Base-by-base conservation (phyloP, 441 rosid genomes). In the Syzygium malaccense region DNA sequence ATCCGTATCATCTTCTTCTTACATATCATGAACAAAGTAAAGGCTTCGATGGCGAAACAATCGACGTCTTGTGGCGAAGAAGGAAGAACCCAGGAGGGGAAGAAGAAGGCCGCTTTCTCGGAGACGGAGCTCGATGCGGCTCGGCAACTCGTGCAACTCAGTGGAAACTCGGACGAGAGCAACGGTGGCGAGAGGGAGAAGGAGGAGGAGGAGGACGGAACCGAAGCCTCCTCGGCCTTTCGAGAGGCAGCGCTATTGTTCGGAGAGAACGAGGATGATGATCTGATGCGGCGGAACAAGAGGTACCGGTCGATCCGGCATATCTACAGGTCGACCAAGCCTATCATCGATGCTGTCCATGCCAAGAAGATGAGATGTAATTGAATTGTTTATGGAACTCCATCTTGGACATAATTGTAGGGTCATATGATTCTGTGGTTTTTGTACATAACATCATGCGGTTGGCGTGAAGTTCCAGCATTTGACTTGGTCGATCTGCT, bases 121-220 rank as follows among this genome's bases (percentile, higher is more conserved):
- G 86, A 87, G 55, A 33, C 26, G 28, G 89, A 87, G 89, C 64
- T 87, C 26, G 89, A 79, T 32, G 86, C 32, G 8, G 89, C 89
- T 33, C 37, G 5, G 75, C 89, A 87, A 32, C 89, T 87, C 86
- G 1, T 87, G 62, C 88, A 87, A 19, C 86, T 87, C 54, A 87
- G 88, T 15, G 86, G 88, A 26, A 87, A 79, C 53, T 87, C 88
- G 18, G 75, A 87, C 1, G 89, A 55, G 85, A 75, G 13, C 0
- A 20, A 54, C 9, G 26, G 86, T 49, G 3, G 51, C 30, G 6
- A 55, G 58, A 51, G 33, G 20, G 86, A 51, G 13, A 28, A 85
- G 66, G 51, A 32, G 30, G 85, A 32, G 30, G 85, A 64, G 55
- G 86, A 85, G 4, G 86, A 83, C n/a, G 33, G 56, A 30, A 55